A percentile compares a stretch with the other conserved stretches of the same genome.
Evolutionary conservation across 371 early-diverging fungal genomes (phyloP).

Genomic region (Haplosporangium sp.): DNA sequence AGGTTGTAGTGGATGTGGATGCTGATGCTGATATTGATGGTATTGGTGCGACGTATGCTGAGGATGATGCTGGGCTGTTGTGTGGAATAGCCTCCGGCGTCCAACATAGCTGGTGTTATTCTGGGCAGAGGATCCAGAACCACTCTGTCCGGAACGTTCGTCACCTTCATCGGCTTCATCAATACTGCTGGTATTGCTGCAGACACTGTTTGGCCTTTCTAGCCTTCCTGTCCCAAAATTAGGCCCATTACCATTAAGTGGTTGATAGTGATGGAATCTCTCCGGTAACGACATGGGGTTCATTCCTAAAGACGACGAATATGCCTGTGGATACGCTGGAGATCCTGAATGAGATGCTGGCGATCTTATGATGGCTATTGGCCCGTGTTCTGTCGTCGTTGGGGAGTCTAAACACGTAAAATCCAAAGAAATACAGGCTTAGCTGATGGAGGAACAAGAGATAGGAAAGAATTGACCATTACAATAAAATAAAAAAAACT

Average conservation of each 20-base stretch:
- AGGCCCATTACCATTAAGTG: conserved; percentile 14
- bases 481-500: neutral
- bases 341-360: neutral
- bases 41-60: conserved; percentile 8
- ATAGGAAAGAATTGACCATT: too few relatives aligned
- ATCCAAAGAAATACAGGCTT: neutral
- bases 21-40: conserved; percentile 3
- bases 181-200: conserved; percentile 45
- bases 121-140: conserved; percentile 43
- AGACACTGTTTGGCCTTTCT: conserved; percentile 43
- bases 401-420: conserved; percentile 28
- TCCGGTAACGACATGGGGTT: conserved; percentile 41
- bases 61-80: conserved; percentile 13
- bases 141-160: conserved; percentile 23
- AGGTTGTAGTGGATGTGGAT: neutral
- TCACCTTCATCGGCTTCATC: conserved; percentile 45
- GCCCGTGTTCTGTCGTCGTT: conserved; percentile 26
- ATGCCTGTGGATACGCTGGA: too few relatives aligned
- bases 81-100: conserved; percentile 21
- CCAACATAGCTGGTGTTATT: conserved; percentile 32
- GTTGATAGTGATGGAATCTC: conserved; percentile 35
- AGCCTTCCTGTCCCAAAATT: conserved; percentile 12
- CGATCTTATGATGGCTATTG: conserved; percentile 39
- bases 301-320: too few relatives aligned
- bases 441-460: too few relatives aligned